Evolutionary conservation across 129 eudicot species (phyloP), one percentile per base, ranked within the genome.

Genomic region (Silybum marianum): DNA sequence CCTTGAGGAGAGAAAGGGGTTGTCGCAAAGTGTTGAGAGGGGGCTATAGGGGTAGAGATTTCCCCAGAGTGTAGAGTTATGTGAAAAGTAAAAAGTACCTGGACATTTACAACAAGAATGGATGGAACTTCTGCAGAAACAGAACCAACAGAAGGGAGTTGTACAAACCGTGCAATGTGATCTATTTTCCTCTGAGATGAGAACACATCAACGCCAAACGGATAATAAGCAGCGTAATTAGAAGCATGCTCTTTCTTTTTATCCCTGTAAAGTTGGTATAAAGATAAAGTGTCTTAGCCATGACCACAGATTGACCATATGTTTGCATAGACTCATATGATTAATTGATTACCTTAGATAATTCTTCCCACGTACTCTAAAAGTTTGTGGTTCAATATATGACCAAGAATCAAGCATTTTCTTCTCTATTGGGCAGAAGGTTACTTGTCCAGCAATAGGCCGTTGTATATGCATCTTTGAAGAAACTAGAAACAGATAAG

Each of bases 361-460:
- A 73, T 84, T 89, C 63, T 73, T 74, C 7, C 89, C 97, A 6
- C 97, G 89, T 72, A 93, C 85, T 78, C 82, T 88, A 82, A 93
- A 93, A 65, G 88, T 83, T 77, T 85, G 76, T 14, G 97, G 95
- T 74, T 90, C 97, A 75, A 90, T 21, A 30, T 81, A 62, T 39
- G 95, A 93, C 97, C 97, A 93, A 78, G 88, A 85, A 76, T 93
- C 88, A 54, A 87, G 81, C 76, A 90, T 83, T 77, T 81, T 82
- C 86, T 90, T 93, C 30, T 91, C 95, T 68, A 93, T 9, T 16
- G 91, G 93, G 25, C 89, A 88, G 69, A 81, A 89, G 3, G 90
- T 89, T n/a, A 93, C 95, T 85, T 90, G 97, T 40, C 97, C 95
- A 26, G 97, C 97, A 65, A 82, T 73, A 24, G 97, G 95, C 78